Evolutionary conservation across 495 filamentous ascomycete species (phyloP), one percentile per base, ranked within the genome.

Genomic region (Clavariopsis aquatica): DNA sequence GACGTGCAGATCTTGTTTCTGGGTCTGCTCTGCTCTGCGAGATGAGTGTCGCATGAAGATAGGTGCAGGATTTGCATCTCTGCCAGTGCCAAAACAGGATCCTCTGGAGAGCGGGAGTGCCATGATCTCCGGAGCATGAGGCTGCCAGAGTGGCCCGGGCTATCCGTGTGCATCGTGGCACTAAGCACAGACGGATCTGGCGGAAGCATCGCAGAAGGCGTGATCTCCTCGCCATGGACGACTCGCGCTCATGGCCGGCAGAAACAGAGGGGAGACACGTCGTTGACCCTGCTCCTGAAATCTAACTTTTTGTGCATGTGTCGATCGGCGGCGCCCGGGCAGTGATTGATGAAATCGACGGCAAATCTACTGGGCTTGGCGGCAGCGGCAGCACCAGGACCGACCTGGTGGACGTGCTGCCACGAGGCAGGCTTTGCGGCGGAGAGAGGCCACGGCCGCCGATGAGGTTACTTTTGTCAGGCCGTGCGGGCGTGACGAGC

Each of bases 181-280:
- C 31, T 15, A 34, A 34, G 67, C 67, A 70, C 67, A 53, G 67
- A 70, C 67, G 62, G 67, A 66, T 66, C 62, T 66, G 53, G 28
- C 53, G 45, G 66, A 61, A 65, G 66, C 60, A 24, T 31, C 31
- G 20, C 49, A 31, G 64, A 61, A 56, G 54, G 38, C 38, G 1
- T 36, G 2, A 55, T 36, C 63, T 66, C 47, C 9, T 59, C 62
- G 47, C 54, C 55, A 29, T 45, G 54, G 49, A 36, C 57, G 63
- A 66, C 49, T 66, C 56, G 56, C 55, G 54, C 49, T 22, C 17
- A 28, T 24, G 47, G 58, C 45, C 9, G 45, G 43, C 15, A 52
- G 27, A 26, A 6, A 2, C 2, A 1, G 9, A 24, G 34, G 45
- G 20, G 62, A 52, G 62, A 57, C 22, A 43, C 26, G 34, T 59